Evolutionary conservation across 1,284 basidiomycete species (phyloP), one percentile per base, ranked within the genome.

Genomic region (Rhodotorula glutinis): DNA sequence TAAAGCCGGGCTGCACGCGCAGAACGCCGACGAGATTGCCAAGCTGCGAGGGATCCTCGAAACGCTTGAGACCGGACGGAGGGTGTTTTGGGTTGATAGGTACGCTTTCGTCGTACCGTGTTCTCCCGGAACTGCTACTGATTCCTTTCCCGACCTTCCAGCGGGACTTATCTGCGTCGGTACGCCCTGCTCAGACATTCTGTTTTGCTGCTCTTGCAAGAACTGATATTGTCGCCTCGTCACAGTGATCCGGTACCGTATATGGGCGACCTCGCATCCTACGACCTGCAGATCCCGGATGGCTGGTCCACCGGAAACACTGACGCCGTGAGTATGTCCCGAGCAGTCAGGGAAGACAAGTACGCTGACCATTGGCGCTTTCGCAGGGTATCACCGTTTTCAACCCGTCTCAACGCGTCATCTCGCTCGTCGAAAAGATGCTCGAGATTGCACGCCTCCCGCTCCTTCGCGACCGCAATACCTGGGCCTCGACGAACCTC

Each of bases 261-360:
- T 46, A 54, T 70, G 54, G 65, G 65, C 29, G 57, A 60, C 38
- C 56, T 70, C 21, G 29, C 51, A 5, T 29, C 40, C 23, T 70
- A 51, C 55, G 68, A 70, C 62, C 40, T 70, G 53, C 68, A 70
- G 27, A 61, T 70, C 40, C 64, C 68, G 2, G 58, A 63, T 41
- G 53, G 58, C 23, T 70, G 68, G 68, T 47, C 52, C 21, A 61
- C 61, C 4, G 57, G 57, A 16, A 19, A 54, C 23, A 38, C 54
- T 40, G 46, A 67, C 27, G 44, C 68, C 23, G 68, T 70, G 3
- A 33, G 68, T 59, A 11, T 47, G 8, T 47, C n/a, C 2, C 2
- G 7, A n/a, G 11, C 11, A 23, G 19, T 30, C 10, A 4, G 25
- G 49, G 8, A 27, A 14, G 25, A 27, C 5, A 16, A 49, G 21